Conservation (phyloP, 495 filamentous ascomycete genomes). For the Xylaria flabelliformis region DNA sequence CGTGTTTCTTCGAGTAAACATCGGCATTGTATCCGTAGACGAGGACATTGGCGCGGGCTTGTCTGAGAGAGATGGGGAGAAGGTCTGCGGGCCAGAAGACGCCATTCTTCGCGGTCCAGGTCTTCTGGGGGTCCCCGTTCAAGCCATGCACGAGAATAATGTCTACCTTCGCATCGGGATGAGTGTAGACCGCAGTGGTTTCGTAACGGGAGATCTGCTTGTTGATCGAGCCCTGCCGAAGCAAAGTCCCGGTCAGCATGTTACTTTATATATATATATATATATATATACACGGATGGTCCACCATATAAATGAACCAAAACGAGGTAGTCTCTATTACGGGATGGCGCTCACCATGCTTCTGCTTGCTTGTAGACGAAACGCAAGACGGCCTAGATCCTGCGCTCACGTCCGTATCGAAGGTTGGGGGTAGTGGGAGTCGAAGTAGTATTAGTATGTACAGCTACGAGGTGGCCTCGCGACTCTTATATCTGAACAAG, state of each 20-base stretch:
- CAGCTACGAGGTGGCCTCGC: constrained; percentile 17
- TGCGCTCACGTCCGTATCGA: constrained; percentile 28
- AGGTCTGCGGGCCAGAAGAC: constrained; percentile 81
- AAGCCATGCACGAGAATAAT: constrained; percentile 85
- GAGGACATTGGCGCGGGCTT: constrained; percentile 70
- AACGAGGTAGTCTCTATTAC: constrained; percentile 1
- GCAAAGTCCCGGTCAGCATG: constrained; percentile 31
- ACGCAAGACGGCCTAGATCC: constrained; percentile 29
- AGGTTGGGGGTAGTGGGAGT: constrained; percentile 18
- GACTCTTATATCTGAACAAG: constrained; percentile 26
- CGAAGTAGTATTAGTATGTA: constrained; percentile 26
- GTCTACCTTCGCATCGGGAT: constrained; percentile 65
- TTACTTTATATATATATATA: background rate
- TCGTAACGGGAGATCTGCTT: constrained; percentile 69
- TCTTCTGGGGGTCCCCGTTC: constrained; percentile 76
- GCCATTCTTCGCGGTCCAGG: constrained; percentile 72
- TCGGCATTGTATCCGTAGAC: constrained; percentile 88
- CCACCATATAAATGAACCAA: constrained; percentile 6
- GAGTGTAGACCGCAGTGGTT: constrained; percentile 70
- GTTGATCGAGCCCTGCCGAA: constrained; percentile 53
- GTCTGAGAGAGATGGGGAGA: constrained; percentile 67
- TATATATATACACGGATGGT: background rate
- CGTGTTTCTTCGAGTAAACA: constrained; percentile 61
- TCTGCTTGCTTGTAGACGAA: constrained; percentile 30
- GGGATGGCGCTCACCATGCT: constrained; percentile 40